These are phyloP conservation scores for Panellus pusillus DNA, from an alignment of 768 basidiomycete species.

Conservation along the genomic window DNA sequence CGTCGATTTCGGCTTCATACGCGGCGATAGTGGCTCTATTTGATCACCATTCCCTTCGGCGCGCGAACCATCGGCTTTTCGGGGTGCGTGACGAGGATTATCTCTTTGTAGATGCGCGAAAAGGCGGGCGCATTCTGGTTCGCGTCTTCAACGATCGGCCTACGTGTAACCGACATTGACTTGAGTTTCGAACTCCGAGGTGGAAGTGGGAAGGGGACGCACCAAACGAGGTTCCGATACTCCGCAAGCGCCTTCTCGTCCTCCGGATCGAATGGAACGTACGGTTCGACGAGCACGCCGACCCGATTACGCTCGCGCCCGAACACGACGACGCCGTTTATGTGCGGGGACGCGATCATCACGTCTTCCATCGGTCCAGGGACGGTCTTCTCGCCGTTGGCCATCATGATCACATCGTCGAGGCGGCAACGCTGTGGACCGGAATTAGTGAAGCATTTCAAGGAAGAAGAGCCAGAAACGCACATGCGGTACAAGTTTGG, in stretches of 20 bases:
- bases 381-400: slow-evolving; percentile 31
- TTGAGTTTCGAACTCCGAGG: neutral
- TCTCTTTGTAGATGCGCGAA: slow-evolving; percentile 50
- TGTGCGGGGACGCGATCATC: slow-evolving; percentile 20
- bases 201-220: neutral
- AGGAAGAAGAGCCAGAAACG: neutral
- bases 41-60: slow-evolving; percentile 48
- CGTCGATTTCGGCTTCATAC: slow-evolving; percentile 49
- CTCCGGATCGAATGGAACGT: slow-evolving; percentile 13
- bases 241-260: slow-evolving; percentile 12
- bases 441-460: neutral
- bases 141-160: slow-evolving; percentile 42
- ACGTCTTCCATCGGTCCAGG: slow-evolving; percentile 29
- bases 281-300: slow-evolving; percentile 23
- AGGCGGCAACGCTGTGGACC: slow-evolving; percentile 27
- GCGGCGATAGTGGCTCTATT: slow-evolving; percentile 40
- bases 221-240: slow-evolving; percentile 42
- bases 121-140: slow-evolving; percentile 42
- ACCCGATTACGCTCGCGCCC: slow-evolving; percentile 20
- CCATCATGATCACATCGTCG: slow-evolving; percentile 30
- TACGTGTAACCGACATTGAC: slow-evolving; percentile 2
- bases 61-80: slow-evolving; percentile 44
- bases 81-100: slow-evolving; percentile 43
- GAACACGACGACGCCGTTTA: slow-evolving; percentile 14
- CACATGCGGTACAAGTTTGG: slow-evolving; percentile 31